Base-by-base conservation (phyloP, 2,329 filamentous ascomycete genomes). In the Cladosporium sp. region DNA sequence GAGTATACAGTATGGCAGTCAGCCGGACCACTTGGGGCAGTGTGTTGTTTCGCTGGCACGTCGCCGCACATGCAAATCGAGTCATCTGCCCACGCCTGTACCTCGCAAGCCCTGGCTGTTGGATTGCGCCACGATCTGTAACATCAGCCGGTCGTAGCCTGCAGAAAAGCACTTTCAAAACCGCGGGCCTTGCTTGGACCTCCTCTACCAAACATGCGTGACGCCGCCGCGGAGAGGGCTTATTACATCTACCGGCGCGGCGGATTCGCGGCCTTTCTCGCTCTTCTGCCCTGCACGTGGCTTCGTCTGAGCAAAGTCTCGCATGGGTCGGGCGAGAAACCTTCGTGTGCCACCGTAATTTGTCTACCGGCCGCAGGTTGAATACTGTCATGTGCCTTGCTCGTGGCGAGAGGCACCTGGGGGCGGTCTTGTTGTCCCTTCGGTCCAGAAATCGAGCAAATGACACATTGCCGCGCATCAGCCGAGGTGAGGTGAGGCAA, bases 261-360 rank as follows among this genome's bases (percentile, higher is more conserved):
- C 49, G 49, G 13, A 39, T 52, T 40, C 49, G 49, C 49, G 49
- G 49, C 20, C 49, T 52, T 37, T 39, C 49, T 52, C 22, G 34
- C 42, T n/a, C 45, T 48, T 37, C 32, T 50, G 47, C 34, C 20
- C 34, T 35, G 47, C 47, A 50, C 47, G 47, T 50, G 47, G 47
- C 47, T 35, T 17, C 10, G 28, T 32, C 24, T 17, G 22, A 17
- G 45, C 42, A 28, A 45, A 45, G 42, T 45, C 42, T 45, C 24
- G 42, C 42, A 28, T 22, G 28, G 19, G 25, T 15, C 8, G 13
- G 5, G 42, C 42, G 42, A 45, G 42, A 45, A 45, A 45, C 42
- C 42, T 45, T 24, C 42, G 45, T n/a, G 22, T 49, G 47, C 47
- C 32, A 19, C 28, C 19, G 47, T 24, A 35, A 50, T 40, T 40